Base-by-base conservation (phyloP, 345 rosid genomes). In the Bruguiera gymnorhiza region DNA sequence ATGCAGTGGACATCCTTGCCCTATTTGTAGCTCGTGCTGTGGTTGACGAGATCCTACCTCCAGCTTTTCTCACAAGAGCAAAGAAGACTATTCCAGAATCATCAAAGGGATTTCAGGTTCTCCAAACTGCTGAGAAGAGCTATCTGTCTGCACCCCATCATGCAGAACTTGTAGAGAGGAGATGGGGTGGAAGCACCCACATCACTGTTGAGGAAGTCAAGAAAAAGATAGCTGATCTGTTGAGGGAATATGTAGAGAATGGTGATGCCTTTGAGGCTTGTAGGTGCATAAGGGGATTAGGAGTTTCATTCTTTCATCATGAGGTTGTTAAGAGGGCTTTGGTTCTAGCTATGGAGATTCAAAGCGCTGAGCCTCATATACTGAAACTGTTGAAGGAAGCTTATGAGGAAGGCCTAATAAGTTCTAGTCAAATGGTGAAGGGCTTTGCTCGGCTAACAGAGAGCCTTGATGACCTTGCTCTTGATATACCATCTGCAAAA, bases 121-220 rank as follows among this genome's bases (percentile, higher is more conserved):
- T 92, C 57, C 86, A 86, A 60, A 92, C 92, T 63, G 95, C 97
- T 19, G 97, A 87, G 70, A 96, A 90, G 88, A 90, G 91, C 80
- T 86, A 96, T 71, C 98, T 96, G 65, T 92, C 97, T n/a, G 99
- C 99, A 34, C 98, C 99, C 9, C 99, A 96, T 80, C 99, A 96
- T 61, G 99, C 99, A 2, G 98, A 96, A 63, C 90, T 92, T 81
- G 83, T 96, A 79, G 98, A 92, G 84, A 92, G 88, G 83, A 92
- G 82, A 79, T 96, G 99, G 98, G 99, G 99, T 68, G 99, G 99
- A 63, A 87, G 96, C 61, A 96, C 93, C 55, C 99, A 86, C 75
- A 72, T 86, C 66, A 87, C 99, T 30, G 99, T 89, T 48, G 98
- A 89, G 76, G 96, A 96, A 83, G 90, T 88, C 66, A 96, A 96